Evolutionary conservation across 2,329 filamentous ascomycete species (phyloP).

Genomic region (Curvularia hawaiiensis): DNA sequence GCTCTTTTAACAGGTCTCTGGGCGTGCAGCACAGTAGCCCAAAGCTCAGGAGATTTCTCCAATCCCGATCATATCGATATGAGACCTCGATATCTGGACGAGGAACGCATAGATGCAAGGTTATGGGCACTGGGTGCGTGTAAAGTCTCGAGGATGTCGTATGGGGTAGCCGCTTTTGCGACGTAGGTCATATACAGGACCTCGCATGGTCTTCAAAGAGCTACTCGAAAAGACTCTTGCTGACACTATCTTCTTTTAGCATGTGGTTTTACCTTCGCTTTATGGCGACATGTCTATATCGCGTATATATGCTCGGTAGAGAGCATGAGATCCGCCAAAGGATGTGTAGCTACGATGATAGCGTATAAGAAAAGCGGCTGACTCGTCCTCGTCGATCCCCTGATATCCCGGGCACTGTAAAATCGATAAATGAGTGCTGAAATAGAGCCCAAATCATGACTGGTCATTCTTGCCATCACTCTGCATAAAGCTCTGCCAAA

Average conservation of each 20-base stretch:
- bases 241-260: neutral
- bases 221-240: neutral
- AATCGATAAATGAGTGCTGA: neutral
- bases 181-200: constrained; percentile 15
- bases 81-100: constrained; percentile 28
- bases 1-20: constrained; percentile 22
- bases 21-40: constrained; percentile 17
- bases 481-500: neutral
- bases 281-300: constrained; percentile 21
- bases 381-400: no score
- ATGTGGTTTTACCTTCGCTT: constrained; percentile 20
- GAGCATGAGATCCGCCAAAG: constrained; percentile 8
- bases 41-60: constrained; percentile 20
- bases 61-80: constrained; percentile 20
- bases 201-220: no score
- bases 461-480: neutral
- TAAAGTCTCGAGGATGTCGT: constrained; percentile 10
- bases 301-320: constrained; percentile 18
- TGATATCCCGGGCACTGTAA: neutral
- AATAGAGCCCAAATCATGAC: neutral
- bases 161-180: constrained; percentile 16
- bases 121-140: constrained; percentile 9
- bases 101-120: constrained; percentile 14
- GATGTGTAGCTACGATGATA: neutral
- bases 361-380: neutral